Conservation (phyloP, 2,329 filamentous ascomycete species). For the Zymoseptoria ardabiliae region DNA sequence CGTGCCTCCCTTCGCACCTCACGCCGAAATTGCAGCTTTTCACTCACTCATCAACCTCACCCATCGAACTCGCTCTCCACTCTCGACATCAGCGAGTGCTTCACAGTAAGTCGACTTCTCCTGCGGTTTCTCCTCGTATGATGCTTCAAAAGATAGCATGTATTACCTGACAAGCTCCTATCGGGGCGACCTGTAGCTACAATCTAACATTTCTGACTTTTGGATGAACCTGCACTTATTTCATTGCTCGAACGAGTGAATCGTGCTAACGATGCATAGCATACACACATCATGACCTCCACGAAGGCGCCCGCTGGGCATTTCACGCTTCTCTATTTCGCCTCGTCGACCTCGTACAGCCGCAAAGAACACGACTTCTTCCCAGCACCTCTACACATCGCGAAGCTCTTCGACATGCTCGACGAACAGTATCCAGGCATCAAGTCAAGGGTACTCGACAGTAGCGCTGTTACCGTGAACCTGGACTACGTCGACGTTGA, state of each 20-base stretch:
- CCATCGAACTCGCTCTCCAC: background rate
- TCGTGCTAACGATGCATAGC: background rate
- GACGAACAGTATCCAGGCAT: conserved; percentile 67
- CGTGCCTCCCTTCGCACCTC: background rate
- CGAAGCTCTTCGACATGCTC: conserved; percentile 57
- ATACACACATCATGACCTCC: conserved; percentile 27
- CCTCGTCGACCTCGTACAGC: conserved; percentile 64
- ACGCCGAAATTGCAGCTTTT: background rate
- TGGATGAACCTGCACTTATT: background rate
- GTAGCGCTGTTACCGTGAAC: conserved; percentile 72
- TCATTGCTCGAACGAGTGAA: background rate
- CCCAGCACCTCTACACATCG: conserved; percentile 57
- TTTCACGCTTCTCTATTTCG: conserved; percentile 79
- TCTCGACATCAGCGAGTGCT: background rate
- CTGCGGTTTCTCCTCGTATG: conserved; percentile 20
- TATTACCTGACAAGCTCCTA: conserved; percentile 40
- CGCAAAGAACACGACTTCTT: conserved; percentile 59
- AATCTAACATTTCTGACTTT: conserved; percentile 18
- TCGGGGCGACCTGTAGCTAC: conserved; percentile 13
- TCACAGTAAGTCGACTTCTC: background rate
- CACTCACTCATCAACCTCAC: background rate
- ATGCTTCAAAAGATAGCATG: conserved; percentile 35
- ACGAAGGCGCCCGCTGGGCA: conserved; percentile 52
- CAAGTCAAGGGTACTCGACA: conserved; percentile 57
- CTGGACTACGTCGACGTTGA: conserved; percentile 70